Base-by-base conservation (phyloP, 208 protist genomes). In the Zelonia costaricensis region DNA sequence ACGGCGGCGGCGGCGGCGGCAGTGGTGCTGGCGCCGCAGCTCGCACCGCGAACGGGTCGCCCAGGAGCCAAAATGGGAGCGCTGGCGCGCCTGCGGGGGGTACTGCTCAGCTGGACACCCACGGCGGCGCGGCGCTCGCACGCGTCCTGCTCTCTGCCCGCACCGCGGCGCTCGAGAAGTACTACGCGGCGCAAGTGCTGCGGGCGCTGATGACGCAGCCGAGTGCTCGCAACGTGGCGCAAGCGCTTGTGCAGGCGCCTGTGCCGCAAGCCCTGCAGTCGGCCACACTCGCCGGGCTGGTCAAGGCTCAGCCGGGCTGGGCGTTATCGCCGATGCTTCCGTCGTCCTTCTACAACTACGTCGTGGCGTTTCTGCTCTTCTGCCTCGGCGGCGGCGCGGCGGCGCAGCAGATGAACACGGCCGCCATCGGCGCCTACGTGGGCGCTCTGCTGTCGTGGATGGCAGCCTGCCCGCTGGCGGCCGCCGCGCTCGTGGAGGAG, bases 131-230 rank as follows among this genome's bases (percentile, higher is more conserved):
- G 15, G 60, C 63, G 0, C 55, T 77, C 27, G 64, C 70, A 2
- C 71, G 60, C 18, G 67, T 66, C 40, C 62, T 76, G 16, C 57
- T 78, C 45, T 56, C 63, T 0, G 57, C 68, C 18, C 23, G 46
- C 13, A 55, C 70, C 4, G 54, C 66, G 15, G 47, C 59, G n/a
- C 35, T 52, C 1, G 61, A 78, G 12, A 89, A 90, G 62, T 93
- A 88, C 55, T 93, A 88, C 74, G 79, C 83, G 0, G 90, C 85
- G 0, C 69, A 87, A 20, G 59, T 93, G 13, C 54, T 95, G 13
- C 53, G 69, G n/a, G 39, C 47, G 18, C 48, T 93, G 5, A 39
- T 92, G 9, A 31, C 31, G 22, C 27, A 83, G 12, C 69, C 84
- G 7, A 52, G 54, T 0, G 63, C 74, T 1, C 59, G 75, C 3